A percentile compares a stretch with the other conserved stretches of the same genome.
Conservation (phyloP, 176 grass and related monocot species). For the Triticum turgidum region DNA sequence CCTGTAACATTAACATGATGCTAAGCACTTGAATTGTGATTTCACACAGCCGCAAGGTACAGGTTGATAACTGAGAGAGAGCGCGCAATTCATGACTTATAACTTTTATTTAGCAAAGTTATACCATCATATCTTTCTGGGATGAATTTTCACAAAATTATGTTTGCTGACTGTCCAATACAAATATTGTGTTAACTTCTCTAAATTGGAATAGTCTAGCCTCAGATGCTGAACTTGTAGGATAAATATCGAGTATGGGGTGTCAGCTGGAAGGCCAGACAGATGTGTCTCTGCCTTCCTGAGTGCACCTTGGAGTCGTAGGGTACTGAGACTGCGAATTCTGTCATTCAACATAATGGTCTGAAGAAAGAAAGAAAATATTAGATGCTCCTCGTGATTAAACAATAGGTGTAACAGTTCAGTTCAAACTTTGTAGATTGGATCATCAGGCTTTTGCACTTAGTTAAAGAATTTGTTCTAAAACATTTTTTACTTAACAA, state of each 20-base stretch:
- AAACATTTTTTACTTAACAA: background rate
- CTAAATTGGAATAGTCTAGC: too few species aligned
- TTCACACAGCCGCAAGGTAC: too few species aligned
- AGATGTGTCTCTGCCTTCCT: conserved; percentile 74
- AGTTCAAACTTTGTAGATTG: background rate
- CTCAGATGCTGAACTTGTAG: too few species aligned
- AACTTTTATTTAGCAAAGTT: too few species aligned
- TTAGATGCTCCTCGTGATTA: background rate
- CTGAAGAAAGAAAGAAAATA: conserved; percentile 38
- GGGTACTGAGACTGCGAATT: conserved; percentile 57
- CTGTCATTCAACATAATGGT: conserved; percentile 79
- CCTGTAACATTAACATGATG: too few species aligned
- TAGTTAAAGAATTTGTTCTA: background rate
- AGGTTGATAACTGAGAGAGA: too few species aligned
- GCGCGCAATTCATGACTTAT: too few species aligned
- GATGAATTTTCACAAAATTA: too few species aligned
- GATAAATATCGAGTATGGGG: conserved; percentile 40
- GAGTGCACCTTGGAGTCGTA: conserved; percentile 41
- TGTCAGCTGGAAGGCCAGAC: conserved; percentile 43
- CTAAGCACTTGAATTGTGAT: too few species aligned
- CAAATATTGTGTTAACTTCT: too few species aligned
- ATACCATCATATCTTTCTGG: too few species aligned
- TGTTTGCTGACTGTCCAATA: too few species aligned
- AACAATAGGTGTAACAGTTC: background rate
- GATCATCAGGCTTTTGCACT: background rate